These are phyloP conservation scores for Populus hybrid DNA, from an alignment of 441 rosid genomes.

Conservation along the genomic window DNA sequence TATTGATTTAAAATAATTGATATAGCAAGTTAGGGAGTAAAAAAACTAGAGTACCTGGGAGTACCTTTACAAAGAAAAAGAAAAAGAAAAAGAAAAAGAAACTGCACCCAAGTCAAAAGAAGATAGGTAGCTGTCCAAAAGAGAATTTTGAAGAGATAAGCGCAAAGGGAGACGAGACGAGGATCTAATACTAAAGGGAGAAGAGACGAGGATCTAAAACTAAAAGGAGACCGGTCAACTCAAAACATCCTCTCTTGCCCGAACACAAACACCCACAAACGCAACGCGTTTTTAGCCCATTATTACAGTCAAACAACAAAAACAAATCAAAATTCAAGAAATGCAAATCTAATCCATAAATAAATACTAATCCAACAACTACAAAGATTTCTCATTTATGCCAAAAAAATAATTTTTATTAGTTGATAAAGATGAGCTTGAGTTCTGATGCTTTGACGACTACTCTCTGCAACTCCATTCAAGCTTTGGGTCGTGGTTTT, in stretches of 20 bases:
- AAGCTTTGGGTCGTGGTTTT: conserved; percentile 94
- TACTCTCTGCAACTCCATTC: conserved; percentile 79
- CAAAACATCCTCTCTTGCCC: conserved; percentile 1
- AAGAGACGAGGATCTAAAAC: conserved; percentile 12
- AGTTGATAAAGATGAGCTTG: conserved; percentile 31
- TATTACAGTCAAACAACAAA: conserved; percentile 36
- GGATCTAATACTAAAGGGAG: conserved; percentile 3
- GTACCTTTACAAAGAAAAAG: too few species aligned
- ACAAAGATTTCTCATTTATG: conserved; percentile 1
- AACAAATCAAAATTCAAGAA: neutral
- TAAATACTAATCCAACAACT: conserved; percentile 6
- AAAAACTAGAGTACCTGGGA: too few species aligned
- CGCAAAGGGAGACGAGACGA: neutral
- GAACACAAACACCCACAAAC: neutral
- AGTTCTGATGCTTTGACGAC: conserved; percentile 67
- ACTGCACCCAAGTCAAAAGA: neutral
- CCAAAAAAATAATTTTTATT: neutral
- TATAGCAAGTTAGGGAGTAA: too few species aligned
- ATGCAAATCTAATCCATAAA: neutral
- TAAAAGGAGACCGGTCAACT: conserved; percentile 23
- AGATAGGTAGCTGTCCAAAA: neutral
- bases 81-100: neutral
- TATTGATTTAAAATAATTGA: too few species aligned
- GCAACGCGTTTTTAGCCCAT: conserved; percentile 41
- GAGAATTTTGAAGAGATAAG: neutral